These are phyloP conservation scores for Lathyrus aphaca DNA, from an alignment of 306 rosid species.

Conservation along the genomic window DNA sequence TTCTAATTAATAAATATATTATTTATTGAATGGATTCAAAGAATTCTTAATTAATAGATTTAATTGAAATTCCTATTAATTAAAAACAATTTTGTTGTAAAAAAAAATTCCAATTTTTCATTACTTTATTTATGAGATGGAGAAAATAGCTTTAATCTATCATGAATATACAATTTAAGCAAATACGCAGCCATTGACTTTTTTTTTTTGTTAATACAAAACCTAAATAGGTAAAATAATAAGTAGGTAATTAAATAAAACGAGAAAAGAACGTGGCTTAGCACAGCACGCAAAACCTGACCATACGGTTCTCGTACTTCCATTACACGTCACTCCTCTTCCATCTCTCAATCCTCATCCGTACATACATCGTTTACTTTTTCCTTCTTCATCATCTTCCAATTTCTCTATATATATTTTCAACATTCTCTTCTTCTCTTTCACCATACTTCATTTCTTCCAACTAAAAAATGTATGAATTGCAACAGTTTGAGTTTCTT, in stretches of 20 bases:
- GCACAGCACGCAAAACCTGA: slow-evolving; percentile 33
- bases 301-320: slow-evolving; percentile 24
- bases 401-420: slow-evolving; percentile 1
- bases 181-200: slow-evolving; percentile 2
- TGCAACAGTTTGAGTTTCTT: slow-evolving; percentile 12
- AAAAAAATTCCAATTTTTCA: too few species aligned
- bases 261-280: slow-evolving; percentile 11
- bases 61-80: too few species aligned
- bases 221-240: not conserved
- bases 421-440: slow-evolving; percentile 9
- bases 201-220: not conserved
- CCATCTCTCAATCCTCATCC: slow-evolving; percentile 12
- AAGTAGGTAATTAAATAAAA: not conserved
- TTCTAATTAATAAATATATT: too few species aligned
- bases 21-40: too few species aligned
- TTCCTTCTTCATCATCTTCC: not conserved
- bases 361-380: slow-evolving; percentile 2
- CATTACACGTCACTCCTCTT: not conserved
- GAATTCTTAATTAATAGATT: too few species aligned
- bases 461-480: slow-evolving; percentile 13
- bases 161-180: not conserved
- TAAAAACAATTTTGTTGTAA: too few species aligned
- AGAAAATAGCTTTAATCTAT: too few species aligned
- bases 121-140: too few species aligned
- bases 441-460: not conserved